phyloP scores from a whole-genome alignment of 805 yeast species.

The Ogataea pilisensis region DNA sequence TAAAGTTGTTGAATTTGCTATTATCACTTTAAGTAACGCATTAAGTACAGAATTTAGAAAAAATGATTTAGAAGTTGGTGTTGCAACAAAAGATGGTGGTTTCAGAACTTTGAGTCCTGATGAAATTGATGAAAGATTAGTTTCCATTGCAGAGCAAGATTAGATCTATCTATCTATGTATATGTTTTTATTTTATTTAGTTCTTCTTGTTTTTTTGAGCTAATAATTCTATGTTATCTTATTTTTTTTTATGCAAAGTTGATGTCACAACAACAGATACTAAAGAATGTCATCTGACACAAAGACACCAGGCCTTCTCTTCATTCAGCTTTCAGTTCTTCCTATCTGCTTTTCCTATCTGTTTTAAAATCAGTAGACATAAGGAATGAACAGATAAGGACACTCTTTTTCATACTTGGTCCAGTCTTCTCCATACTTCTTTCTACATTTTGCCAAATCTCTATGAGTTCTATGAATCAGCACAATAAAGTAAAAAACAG shows the following conservation, averaged over 20 bases:
- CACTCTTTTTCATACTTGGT: slow-evolving; percentile 77
- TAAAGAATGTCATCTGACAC: too few species aligned
- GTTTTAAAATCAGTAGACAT: slow-evolving; percentile 59
- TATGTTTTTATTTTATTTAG: not conserved
- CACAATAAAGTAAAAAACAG: slow-evolving; percentile 82
- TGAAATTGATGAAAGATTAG: slow-evolving; percentile 91
- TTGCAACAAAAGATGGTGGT: slow-evolving; percentile 66
- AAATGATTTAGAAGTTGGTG: slow-evolving; percentile 90
- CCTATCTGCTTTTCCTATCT: too few species aligned
- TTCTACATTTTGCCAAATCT: slow-evolving; percentile 79
- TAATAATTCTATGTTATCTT: too few species aligned
- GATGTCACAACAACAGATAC: too few species aligned
- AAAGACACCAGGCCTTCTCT: too few species aligned
- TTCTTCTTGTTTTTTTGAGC: too few species aligned
- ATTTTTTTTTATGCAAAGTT: too few species aligned
- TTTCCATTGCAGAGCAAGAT: slow-evolving; percentile 95
- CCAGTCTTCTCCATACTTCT: slow-evolving; percentile 95
- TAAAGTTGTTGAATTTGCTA: slow-evolving; percentile 83
- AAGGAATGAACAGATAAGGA: slow-evolving; percentile 91
- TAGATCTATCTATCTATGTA: too few species aligned
- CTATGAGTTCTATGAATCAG: slow-evolving; percentile 85
- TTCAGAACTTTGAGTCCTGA: slow-evolving; percentile 75
- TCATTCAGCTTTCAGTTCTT: too few species aligned
- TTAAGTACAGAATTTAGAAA: slow-evolving; percentile 91
- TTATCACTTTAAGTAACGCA: slow-evolving; percentile 78